These are phyloP conservation scores for Canavalia gladiata DNA, from an alignment of 306 rosid genomes.

Conservation along the genomic window DNA sequence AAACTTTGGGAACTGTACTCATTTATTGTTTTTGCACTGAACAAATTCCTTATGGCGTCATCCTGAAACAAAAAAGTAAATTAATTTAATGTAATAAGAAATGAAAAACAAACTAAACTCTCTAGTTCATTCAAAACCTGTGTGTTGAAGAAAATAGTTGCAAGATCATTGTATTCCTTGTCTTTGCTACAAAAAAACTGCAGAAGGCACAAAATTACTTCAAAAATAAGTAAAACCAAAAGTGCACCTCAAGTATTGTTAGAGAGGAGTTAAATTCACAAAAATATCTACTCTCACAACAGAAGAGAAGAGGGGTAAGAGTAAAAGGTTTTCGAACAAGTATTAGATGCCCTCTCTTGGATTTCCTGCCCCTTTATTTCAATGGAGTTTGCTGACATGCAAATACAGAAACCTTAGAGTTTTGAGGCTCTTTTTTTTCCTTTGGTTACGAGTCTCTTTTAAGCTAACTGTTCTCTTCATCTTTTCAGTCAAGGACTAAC, in stretches of 20 bases:
- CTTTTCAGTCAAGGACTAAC: conserved; percentile 13
- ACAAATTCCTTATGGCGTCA: conserved; percentile 98
- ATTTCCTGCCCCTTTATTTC: background rate
- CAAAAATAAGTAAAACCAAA: conserved; percentile 38
- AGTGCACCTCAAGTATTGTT: conserved; percentile 32
- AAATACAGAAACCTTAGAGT: conserved; percentile 15
- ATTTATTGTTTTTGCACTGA: conserved; percentile 95
- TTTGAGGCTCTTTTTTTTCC: conserved; percentile 18
- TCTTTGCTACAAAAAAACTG: conserved; percentile 93
- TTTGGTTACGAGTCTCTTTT: conserved; percentile 19
- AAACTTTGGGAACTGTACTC: conserved; percentile 96
- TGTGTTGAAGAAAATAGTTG: conserved; percentile 95
- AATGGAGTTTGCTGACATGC: conserved; percentile 27
- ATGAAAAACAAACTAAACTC: conserved; percentile 38
- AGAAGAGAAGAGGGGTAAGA: background rate
- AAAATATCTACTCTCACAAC: conserved; percentile 10
- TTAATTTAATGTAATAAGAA: conserved; percentile 33
- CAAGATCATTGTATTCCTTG: conserved; percentile 96
- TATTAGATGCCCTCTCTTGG: conserved; percentile 23
- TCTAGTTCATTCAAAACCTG: conserved; percentile 67
- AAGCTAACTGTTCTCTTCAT: conserved; percentile 30
- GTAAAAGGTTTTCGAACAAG: conserved; percentile 10
- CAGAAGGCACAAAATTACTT: conserved; percentile 43
- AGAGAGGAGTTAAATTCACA: conserved; percentile 35
- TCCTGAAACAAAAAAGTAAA: conserved; percentile 70